Conservation (phyloP, 352 stramenopile genomes). For the Saprolegnia parasitica region DNA sequence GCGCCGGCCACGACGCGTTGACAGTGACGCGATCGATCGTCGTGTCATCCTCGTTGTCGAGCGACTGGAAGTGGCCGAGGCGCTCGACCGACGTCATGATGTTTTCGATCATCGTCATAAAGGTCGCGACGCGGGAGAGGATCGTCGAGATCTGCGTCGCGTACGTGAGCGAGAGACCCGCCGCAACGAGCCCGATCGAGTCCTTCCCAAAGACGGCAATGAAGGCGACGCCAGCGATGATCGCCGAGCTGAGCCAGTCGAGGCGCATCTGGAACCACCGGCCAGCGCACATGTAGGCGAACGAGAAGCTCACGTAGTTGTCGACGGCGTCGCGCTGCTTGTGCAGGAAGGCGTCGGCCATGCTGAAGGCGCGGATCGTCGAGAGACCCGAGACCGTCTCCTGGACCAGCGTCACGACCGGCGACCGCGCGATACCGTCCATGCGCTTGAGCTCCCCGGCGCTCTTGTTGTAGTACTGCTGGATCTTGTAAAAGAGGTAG, state of each 20-base stretch:
- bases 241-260: conserved; percentile 39
- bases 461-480: conserved; percentile 57
- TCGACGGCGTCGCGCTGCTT: conserved; percentile 39
- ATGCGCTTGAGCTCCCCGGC: conserved; percentile 60
- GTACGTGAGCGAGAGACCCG: conserved; percentile 13
- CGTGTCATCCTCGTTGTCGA: conserved; percentile 48
- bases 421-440: conserved; percentile 60
- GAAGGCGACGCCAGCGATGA: conserved; percentile 12
- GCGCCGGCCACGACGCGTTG: conserved; percentile 35
- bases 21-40: conserved; percentile 32
- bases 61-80: conserved; percentile 52
- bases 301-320: conserved; percentile 68
- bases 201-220: conserved; percentile 31
- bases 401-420: conserved; percentile 90
- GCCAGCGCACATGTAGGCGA: conserved; percentile 67
- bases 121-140: neutral
- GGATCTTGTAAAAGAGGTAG: conserved; percentile 34
- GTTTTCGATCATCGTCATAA: conserved; percentile 20
- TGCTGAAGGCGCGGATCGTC: conserved; percentile 63
- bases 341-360: conserved; percentile 27
- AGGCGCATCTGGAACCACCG: conserved; percentile 73
- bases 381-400: conserved; percentile 81
- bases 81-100: conserved; percentile 24
- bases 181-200: conserved; percentile 46
- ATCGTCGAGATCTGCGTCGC: conserved; percentile 15